These are phyloP conservation scores for Lentinula guzmanii DNA, from an alignment of 768 basidiomycete species.

Conservation along the genomic window DNA sequence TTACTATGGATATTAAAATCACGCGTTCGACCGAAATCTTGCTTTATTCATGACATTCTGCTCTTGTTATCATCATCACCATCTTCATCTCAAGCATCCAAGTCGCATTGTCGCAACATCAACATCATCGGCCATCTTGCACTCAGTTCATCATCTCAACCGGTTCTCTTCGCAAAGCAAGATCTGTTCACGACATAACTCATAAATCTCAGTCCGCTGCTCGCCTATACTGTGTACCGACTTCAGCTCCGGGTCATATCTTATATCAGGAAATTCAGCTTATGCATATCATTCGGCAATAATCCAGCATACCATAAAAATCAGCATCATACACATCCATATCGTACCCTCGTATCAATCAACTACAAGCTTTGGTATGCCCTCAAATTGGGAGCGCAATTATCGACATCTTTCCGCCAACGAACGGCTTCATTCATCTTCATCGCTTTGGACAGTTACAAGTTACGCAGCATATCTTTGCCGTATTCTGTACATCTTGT, in stretches of 20 bases:
- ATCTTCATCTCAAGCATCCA: neutral
- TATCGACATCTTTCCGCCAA: neutral
- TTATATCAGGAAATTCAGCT: conserved; percentile 8
- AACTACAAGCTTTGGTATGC: neutral
- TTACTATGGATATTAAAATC: conserved; percentile 52
- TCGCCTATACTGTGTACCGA: conserved; percentile 4
- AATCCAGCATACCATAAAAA: conserved; percentile 4
- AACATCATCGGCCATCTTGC: conserved; percentile 4
- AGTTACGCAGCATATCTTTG: neutral
- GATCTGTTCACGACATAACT: neutral
- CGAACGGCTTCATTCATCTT: neutral
- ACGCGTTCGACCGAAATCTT: conserved; percentile 15
- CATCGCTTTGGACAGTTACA: neutral
- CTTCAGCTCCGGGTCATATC: conserved; percentile 1
- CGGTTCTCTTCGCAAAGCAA: neutral
- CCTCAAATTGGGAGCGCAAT: neutral
- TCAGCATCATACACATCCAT: neutral
- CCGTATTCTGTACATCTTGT: neutral
- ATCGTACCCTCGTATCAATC: conserved; percentile 2
- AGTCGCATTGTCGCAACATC: conserved; percentile 5
- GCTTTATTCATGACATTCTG: conserved; percentile 20
- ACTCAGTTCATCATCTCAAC: neutral
- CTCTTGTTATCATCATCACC: conserved; percentile 5
- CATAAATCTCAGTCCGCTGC: conserved; percentile 10
- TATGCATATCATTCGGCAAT: conserved; percentile 2